phyloP scores from a whole-genome alignment of 2,329 filamentous ascomycete genomes.

The Stemphylium beticola region DNA sequence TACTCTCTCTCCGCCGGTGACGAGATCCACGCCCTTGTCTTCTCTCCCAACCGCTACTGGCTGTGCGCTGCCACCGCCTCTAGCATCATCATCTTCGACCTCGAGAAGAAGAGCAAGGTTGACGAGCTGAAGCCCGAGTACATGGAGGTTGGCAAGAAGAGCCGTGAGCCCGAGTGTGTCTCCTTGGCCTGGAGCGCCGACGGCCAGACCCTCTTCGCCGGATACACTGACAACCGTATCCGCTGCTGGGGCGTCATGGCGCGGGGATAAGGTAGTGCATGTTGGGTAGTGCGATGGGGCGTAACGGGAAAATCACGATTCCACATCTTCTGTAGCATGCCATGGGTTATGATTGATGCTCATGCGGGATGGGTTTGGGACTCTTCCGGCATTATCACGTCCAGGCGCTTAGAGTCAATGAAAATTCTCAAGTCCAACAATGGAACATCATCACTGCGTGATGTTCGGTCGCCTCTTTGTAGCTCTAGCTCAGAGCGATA shows the following conservation, averaged over 20 bases:
- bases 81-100: conserved; percentile 99
- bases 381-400: conserved; percentile 50
- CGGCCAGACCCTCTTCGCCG: conserved; percentile 98
- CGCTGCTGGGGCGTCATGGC: conserved; percentile 53
- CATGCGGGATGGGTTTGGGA: conserved; percentile 44
- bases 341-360: conserved; percentile 47
- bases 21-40: conserved; percentile 99
- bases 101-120: conserved; percentile 99
- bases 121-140: conserved; percentile 99
- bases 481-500: conserved; percentile 1
- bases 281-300: conserved; percentile 33
- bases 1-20: conserved; percentile 99
- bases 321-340: conserved; percentile 49
- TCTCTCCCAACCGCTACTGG: conserved; percentile 99
- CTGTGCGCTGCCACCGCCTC: conserved; percentile 96
- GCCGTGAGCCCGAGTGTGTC: conserved; percentile 97
- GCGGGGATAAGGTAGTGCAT: conserved; percentile 46
- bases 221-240: conserved; percentile 96
- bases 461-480: conserved; percentile 1
- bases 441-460: conserved; percentile 12
- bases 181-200: conserved; percentile 97
- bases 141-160: conserved; percentile 96
- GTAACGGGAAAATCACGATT: conserved; percentile 48
- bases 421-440: conserved; percentile 50
- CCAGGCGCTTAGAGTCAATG: conserved; percentile 52